Evolutionary conservation across 2,329 filamentous ascomycete genomes (phyloP).

Genomic region (Fusarium dlaminii): DNA sequence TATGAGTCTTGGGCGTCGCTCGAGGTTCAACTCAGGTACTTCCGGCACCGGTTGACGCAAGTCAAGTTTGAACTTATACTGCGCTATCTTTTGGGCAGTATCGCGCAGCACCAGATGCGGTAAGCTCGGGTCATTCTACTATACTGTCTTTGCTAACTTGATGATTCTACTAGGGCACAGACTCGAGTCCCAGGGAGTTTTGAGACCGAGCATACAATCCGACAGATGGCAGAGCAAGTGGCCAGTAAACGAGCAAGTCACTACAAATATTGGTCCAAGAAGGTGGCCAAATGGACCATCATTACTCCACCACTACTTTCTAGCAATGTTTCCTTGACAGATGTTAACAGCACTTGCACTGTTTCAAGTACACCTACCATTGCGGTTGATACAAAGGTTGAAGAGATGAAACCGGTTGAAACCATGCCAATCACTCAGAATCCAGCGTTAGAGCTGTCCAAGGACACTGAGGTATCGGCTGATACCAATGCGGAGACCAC

Average conservation of each 20-base stretch:
- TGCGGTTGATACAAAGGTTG: neutral
- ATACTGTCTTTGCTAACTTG: neutral
- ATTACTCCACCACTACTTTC: rapidly evolving
- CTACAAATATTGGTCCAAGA: neutral
- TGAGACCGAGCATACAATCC: rapidly evolving
- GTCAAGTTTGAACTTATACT: neutral
- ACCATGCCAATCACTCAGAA: rapidly evolving
- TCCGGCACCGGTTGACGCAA: neutral
- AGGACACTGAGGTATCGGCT: neutral
- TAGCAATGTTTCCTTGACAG: neutral
- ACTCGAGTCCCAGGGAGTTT: neutral
- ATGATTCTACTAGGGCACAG: rapidly evolving
- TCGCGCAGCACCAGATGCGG: neutral
- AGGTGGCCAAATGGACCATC: neutral
- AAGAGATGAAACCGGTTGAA: neutral
- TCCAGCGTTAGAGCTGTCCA: rapidly evolving
- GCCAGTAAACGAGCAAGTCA: neutral
- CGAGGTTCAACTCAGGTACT: neutral
- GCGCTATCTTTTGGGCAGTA: neutral
- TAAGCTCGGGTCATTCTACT: neutral
- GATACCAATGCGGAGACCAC: rapidly evolving
- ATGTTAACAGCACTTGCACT: neutral
- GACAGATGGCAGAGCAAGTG: rapidly evolving
- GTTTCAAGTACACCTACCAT: neutral
- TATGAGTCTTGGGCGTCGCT: rapidly evolving